Evolutionary conservation across 345 rosid genomes (phyloP).

Genomic region (Bruguiera sexangula): DNA sequence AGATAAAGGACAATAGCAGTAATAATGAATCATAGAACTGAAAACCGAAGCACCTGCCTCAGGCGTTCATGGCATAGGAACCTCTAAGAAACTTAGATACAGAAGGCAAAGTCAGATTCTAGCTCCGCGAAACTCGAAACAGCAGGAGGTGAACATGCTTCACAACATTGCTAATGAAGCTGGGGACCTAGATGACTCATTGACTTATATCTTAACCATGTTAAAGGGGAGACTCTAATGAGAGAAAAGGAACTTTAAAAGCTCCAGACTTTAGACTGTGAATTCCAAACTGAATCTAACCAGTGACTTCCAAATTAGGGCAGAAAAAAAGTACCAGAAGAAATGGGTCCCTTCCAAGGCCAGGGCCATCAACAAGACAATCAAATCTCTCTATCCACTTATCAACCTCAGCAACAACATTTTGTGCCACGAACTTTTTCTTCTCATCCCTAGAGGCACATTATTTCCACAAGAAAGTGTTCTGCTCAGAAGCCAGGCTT

Average conservation of each 20-base stretch:
- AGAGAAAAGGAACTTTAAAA: too few relatives aligned
- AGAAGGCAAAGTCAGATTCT: neutral
- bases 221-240: too few relatives aligned
- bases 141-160: neutral
- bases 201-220: too few relatives aligned
- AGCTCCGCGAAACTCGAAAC: neutral
- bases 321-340: slow-evolving; percentile 52
- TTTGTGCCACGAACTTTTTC: slow-evolving; percentile 32
- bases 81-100: neutral
- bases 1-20: neutral
- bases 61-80: neutral
- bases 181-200: neutral
- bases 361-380: slow-evolving; percentile 94
- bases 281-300: neutral
- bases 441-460: slow-evolving; percentile 54
- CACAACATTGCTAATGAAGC: neutral
- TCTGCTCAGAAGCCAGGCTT: slow-evolving; percentile 10
- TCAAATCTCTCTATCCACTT: slow-evolving; percentile 97
- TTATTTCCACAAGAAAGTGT: slow-evolving; percentile 10
- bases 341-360: slow-evolving; percentile 93
- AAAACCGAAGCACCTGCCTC: neutral
- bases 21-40: neutral
- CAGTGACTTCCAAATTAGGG: neutral
- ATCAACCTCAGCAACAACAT: slow-evolving; percentile 72
- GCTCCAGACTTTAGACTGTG: neutral